phyloP scores from a whole-genome alignment of 2,329 filamentous ascomycete species.

The Gaeumannomyces sp. region DNA sequence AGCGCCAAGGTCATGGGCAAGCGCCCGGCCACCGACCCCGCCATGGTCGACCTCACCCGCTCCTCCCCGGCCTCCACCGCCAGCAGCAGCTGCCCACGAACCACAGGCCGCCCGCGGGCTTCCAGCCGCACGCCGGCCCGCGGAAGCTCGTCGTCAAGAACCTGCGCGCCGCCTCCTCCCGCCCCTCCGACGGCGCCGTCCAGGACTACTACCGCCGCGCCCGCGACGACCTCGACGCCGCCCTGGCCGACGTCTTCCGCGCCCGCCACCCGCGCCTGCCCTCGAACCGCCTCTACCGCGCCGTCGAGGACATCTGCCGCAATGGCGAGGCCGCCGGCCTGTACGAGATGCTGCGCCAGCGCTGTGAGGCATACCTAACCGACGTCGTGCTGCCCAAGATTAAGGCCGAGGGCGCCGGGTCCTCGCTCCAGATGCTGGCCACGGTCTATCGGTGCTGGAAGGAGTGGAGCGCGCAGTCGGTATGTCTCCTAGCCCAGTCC shows the following conservation, averaged over 20 bases:
- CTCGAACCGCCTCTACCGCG: slow-evolving; percentile 83
- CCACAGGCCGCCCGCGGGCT: slow-evolving; percentile 31
- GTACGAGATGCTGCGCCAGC: slow-evolving; percentile 57
- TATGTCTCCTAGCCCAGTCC: slow-evolving; percentile 31
- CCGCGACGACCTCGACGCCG: slow-evolving; percentile 67
- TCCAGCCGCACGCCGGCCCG: slow-evolving; percentile 69
- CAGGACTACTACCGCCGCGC: slow-evolving; percentile 73
- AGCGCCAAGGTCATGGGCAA: slow-evolving; percentile 29
- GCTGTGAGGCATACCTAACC: slow-evolving; percentile 63
- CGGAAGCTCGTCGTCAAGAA: slow-evolving; percentile 95
- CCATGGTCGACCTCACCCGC: slow-evolving; percentile 39
- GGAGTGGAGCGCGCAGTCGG: slow-evolving; percentile 71
- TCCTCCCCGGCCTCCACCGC: background rate
- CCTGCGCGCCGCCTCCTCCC: slow-evolving; percentile 49
- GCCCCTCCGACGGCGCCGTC: slow-evolving; percentile 49
- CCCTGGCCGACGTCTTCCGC: slow-evolving; percentile 67
- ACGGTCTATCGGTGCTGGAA: slow-evolving; percentile 57
- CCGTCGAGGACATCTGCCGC: slow-evolving; percentile 85
- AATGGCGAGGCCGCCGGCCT: slow-evolving; percentile 65
- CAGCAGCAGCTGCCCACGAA: slow-evolving; percentile 14
- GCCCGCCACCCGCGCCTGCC: slow-evolving; percentile 59
- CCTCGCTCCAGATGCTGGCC: slow-evolving; percentile 59
- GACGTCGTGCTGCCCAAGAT: slow-evolving; percentile 50
- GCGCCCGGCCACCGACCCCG: slow-evolving; percentile 21
- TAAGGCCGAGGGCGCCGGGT: slow-evolving; percentile 43